A percentile compares a stretch with the other conserved stretches of the same genome.
phyloP scores from a whole-genome alignment of 352 stramenopile species.

The Pythium chondricola region DNA sequence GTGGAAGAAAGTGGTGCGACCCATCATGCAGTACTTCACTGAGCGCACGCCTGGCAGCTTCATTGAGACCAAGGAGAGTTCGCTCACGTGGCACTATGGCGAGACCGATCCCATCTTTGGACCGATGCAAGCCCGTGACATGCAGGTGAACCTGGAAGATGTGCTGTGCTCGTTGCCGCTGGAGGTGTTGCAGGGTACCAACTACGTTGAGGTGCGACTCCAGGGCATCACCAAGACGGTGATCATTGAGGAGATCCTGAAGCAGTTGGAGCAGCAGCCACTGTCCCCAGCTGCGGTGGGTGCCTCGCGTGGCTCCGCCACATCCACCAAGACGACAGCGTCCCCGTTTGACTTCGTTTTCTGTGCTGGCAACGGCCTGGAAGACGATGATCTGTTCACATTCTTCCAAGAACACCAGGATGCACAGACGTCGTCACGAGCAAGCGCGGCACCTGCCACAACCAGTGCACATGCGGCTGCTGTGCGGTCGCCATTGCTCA shows the following conservation, averaged over 20 bases:
- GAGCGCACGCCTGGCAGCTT: slow-evolving; percentile 63
- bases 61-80: slow-evolving; percentile 61
- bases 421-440: slow-evolving; percentile 15
- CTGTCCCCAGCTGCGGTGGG: slow-evolving; percentile 11
- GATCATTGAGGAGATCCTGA: slow-evolving; percentile 57
- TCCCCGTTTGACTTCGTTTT: slow-evolving; percentile 73
- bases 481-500: slow-evolving; percentile 8
- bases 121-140: slow-evolving; percentile 79
- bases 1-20: slow-evolving; percentile 66
- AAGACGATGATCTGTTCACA: slow-evolving; percentile 84
- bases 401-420: slow-evolving; percentile 74
- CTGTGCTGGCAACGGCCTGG: slow-evolving; percentile 75
- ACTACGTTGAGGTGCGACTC: slow-evolving; percentile 68
- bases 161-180: slow-evolving; percentile 77
- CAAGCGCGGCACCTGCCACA: not conserved
- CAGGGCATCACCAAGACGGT: slow-evolving; percentile 59
- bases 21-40: slow-evolving; percentile 73
- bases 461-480: not conserved
- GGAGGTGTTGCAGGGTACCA: slow-evolving; percentile 74
- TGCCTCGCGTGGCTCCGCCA: not conserved
- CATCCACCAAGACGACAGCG: slow-evolving; percentile 11
- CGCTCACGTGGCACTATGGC: slow-evolving; percentile 61
- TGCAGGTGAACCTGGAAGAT: slow-evolving; percentile 86
- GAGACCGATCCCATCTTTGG: slow-evolving; percentile 74
- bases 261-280: slow-evolving; percentile 25